Base-by-base conservation (phyloP, 768 basidiomycete species). In the Cystofilobasidium bisporidii region DNA sequence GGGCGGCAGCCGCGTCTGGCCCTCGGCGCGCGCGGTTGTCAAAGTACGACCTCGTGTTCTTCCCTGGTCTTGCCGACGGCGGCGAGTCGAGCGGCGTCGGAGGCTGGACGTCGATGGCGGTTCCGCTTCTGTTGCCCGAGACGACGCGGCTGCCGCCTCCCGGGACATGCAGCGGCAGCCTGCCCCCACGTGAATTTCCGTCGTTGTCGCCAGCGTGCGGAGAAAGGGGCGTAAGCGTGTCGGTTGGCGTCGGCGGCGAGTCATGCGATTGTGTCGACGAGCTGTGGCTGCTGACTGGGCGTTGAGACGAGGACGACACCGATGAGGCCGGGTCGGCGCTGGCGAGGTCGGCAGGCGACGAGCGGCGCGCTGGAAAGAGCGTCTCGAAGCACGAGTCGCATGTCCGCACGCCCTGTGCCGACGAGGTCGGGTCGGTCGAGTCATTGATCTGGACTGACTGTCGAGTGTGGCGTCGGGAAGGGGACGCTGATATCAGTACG, bases 401-500 rank as follows among this genome's bases (percentile, higher is more conserved):
- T 10, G 90, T 86, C 3, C 91, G 82, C 1, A 88, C 86, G 45
- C 87, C 80, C 73, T 87, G 84, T 79, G 75, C 77, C 73, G 57
- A 76, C 24, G 80, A 78, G 64, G 83, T 81, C 14, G 80, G 70
- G 45, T 76, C 79, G 4, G 79, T 70, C 30, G 71, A 76, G 60
- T 88, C 87, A 1, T 86, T 75, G 62, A 93, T 86, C 76, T 86
- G 88, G 77, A 93, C 93, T 0, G 87, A 89, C 91, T 94, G 67
- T 12, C 20, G 41, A 12, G 24, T 4, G 71, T 38, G 72, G 63
- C 57, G 61, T 28, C 33, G n/a, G 14, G 32, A 20, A 58, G 14
- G 9, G n/a, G 14, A 17, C n/a, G 40, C 18, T 41, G 17, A n/a
- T n/a, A n/a, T n/a, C n/a, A n/a, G n/a, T n/a, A n/a, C 15, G 40